Evolutionary conservation across 441 rosid genomes (phyloP).

Genomic region (Pelargonium fulgidum): DNA sequence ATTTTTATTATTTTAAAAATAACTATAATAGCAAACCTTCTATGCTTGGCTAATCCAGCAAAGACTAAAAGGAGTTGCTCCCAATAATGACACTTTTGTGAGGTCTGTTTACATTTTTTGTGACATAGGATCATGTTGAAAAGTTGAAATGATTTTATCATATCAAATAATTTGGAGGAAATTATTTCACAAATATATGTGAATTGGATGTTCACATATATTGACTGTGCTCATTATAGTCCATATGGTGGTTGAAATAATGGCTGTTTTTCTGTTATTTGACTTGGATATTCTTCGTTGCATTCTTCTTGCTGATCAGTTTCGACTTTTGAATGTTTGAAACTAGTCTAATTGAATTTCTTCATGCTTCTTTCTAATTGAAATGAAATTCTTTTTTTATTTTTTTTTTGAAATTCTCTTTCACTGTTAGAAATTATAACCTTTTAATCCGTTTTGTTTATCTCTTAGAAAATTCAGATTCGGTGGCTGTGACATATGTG

Average conservation of each 20-base stretch:
- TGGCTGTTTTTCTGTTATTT: neutral
- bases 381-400: conserved; percentile 9
- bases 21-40: too few relatives aligned
- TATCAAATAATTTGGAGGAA: too few relatives aligned
- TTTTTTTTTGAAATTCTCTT: conserved; percentile 10
- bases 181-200: too few relatives aligned
- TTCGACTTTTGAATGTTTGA: neutral
- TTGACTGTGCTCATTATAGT: too few relatives aligned
- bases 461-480: conserved; percentile 32
- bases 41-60: too few relatives aligned
- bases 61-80: too few relatives aligned
- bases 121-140: too few relatives aligned
- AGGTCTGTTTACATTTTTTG: too few relatives aligned
- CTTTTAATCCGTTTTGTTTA: conserved; percentile 24
- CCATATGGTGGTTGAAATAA: neutral
- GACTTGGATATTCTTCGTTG: neutral
- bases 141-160: too few relatives aligned
- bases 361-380: conserved; percentile 8
- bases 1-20: too few relatives aligned
- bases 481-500: conserved; percentile 22
- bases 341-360: neutral
- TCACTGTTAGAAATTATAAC: conserved; percentile 8
- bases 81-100: too few relatives aligned
- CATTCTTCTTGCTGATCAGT: conserved; percentile 2
- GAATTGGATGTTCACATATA: too few relatives aligned